These are phyloP conservation scores for Tulasnella sp. DNA, from an alignment of 768 basidiomycete species.

Conservation along the genomic window DNA sequence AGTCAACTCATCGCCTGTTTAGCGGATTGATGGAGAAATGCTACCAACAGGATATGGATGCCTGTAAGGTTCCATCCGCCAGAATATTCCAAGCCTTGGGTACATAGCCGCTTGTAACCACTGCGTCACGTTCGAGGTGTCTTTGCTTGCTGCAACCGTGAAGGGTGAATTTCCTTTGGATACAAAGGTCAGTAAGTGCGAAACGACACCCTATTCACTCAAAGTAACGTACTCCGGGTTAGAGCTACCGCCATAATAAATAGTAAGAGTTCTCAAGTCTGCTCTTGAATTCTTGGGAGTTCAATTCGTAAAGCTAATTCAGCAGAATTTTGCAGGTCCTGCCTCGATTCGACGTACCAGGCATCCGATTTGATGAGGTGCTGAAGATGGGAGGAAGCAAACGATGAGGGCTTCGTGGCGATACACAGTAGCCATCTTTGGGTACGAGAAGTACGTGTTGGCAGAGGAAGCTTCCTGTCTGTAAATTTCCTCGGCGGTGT, in stretches of 20 bases:
- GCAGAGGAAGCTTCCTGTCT: too few species aligned
- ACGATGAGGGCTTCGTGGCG: not conserved
- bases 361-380: not conserved
- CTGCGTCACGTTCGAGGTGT: not conserved
- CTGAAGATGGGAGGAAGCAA: not conserved
- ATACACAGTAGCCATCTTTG: not conserved
- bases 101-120: not conserved
- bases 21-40: not conserved
- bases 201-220: not conserved
- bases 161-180: not conserved
- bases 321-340: not conserved
- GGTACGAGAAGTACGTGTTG: too few species aligned
- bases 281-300: not conserved
- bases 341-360: not conserved
- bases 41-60: not conserved
- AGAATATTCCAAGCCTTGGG: not conserved
- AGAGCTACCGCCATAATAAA: not conserved
- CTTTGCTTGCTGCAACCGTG: not conserved
- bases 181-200: too few species aligned
- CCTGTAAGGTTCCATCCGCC: constrained; percentile 2
- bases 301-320: not conserved
- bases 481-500: not conserved
- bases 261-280: not conserved
- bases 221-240: not conserved
- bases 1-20: not conserved